Evolutionary conservation across 495 filamentous ascomycete species (phyloP), one percentile per base, ranked within the genome.

Genomic region (Thozetella sp.): DNA sequence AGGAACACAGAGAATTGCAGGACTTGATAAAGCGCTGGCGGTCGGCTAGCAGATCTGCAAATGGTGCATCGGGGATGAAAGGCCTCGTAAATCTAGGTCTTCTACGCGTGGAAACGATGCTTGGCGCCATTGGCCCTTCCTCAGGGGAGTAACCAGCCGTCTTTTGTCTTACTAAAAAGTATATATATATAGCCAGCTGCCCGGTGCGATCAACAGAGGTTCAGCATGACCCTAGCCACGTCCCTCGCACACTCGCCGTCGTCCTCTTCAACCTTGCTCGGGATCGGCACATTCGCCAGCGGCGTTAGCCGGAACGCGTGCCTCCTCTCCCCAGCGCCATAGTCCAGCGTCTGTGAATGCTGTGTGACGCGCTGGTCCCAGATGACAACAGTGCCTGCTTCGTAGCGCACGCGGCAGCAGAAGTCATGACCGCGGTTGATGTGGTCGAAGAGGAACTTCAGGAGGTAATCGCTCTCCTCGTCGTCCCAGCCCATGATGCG

Each of bases 401-500:
- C 76, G 83, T 85, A 90, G 57, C 81, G 76, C 2, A 89, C 71
- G 23, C 87, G 79, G 25, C 77, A 72, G 57, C 88, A 86, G 23
- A 84, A 73, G 65, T 90, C 86, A 37, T 81, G 79, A 37, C 30
- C 30, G 25, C 81, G 66, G 13, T 80, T 82, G 54, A 88, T 84
- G 57, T 88, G 86, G 12, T 87, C 80, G 65, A 76, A 87, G 17
- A 90, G 70, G 73, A 89, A 89, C 53, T 85, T 84, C 34, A 90
- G 79, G 10, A 90, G 77, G 56, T 70, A 72, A 53, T 90, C 87
- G 17, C 84, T 87, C 64, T 90, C 87, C 59, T 90, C 86, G 55
- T 86, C 83, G 70, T 89, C 88, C 65, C 82, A 86, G 19, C 87
- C 87, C 6, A 88, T 80, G 43, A 90, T 88, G 54, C 77, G 62